Percentiles rank a stretch among this genome's conserved stretches.
phyloP scores from a whole-genome alignment of 1,284 basidiomycete genomes.

The Apiotrichum montevideense region DNA sequence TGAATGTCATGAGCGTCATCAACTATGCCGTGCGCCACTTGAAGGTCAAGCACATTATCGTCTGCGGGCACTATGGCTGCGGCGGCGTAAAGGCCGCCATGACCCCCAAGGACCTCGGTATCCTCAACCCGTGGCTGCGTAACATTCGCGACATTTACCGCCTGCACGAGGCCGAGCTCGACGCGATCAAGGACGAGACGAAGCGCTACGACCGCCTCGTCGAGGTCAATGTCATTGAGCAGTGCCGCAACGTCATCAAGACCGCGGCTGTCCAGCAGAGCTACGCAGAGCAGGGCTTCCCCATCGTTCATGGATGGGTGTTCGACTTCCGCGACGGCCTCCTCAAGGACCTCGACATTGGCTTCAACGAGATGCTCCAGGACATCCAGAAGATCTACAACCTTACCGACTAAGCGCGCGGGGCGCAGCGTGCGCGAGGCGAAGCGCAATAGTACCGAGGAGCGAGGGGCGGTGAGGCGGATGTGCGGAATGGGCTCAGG shows the following conservation, averaged over 20 bases:
- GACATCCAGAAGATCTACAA: conserved; percentile 22
- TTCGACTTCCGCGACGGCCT: conserved; percentile 16
- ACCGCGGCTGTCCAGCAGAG: conserved; percentile 14
- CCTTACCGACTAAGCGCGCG: conserved; percentile 1
- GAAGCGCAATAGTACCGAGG: too few relatives aligned
- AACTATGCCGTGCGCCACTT: conserved; percentile 19
- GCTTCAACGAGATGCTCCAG: conserved; percentile 5
- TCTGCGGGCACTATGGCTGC: conserved; percentile 20
- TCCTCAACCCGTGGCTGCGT: conserved; percentile 20
- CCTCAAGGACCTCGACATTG: conserved; percentile 20
- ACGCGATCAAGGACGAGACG: conserved; percentile 3
- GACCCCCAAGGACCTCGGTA: conserved; percentile 18
- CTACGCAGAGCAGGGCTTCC: conserved; percentile 13
- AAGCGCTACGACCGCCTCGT: conserved; percentile 17
- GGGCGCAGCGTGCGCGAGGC: too few relatives aligned
- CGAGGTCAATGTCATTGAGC: conserved; percentile 19
- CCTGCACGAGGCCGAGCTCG: conserved; percentile 17
- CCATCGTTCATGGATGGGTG: conserved; percentile 19
- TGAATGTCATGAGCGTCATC: conserved; percentile 17
- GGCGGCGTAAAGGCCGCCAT: conserved; percentile 19
- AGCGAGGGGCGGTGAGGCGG: too few relatives aligned
- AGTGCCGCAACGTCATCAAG: conserved; percentile 21
- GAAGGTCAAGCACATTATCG: conserved; percentile 20
- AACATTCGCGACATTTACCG: conserved; percentile 21
- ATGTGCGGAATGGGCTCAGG: too few relatives aligned